These are phyloP conservation scores for Rhizopogon vesiculosus DNA, from an alignment of 768 basidiomycete species.

Conservation along the genomic window DNA sequence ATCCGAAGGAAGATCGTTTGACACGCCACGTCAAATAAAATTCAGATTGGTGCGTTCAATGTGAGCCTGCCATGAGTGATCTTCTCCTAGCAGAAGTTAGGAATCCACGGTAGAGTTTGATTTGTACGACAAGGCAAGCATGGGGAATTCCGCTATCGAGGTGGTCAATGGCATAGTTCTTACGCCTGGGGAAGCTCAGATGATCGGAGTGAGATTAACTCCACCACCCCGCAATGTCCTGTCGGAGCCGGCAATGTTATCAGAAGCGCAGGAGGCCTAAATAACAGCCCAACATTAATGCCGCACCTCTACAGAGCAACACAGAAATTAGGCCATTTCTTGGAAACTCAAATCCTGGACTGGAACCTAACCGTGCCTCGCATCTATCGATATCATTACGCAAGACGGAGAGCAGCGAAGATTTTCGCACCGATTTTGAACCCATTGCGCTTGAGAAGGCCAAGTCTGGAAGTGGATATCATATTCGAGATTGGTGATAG, in stretches of 20 bases:
- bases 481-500: constrained; percentile 49
- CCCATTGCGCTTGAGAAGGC: constrained; percentile 63
- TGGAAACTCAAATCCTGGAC: constrained; percentile 52
- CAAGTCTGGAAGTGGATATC: constrained; percentile 72
- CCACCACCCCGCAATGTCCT: constrained; percentile 1
- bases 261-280: constrained; percentile 20
- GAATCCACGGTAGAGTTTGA: constrained; percentile 44
- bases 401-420: constrained; percentile 5
- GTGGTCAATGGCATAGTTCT: constrained; percentile 36
- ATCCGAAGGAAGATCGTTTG: background rate
- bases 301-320: constrained; percentile 42
- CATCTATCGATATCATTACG: constrained; percentile 9
- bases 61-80: constrained; percentile 34
- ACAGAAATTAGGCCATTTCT: constrained; percentile 59
- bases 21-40: background rate
- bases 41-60: too few relatives aligned
- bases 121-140: constrained; percentile 23
- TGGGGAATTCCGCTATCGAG: constrained; percentile 32
- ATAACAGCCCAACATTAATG: constrained; percentile 50
- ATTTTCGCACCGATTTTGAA: constrained; percentile 12
- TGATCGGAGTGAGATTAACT: background rate
- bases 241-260: background rate
- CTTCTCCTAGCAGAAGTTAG: constrained; percentile 37
- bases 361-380: constrained; percentile 42
- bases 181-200: constrained; percentile 24